Conservation (phyloP, 2,329 filamentous ascomycete species). For the Parasarocladium wereldwijsianum region DNA sequence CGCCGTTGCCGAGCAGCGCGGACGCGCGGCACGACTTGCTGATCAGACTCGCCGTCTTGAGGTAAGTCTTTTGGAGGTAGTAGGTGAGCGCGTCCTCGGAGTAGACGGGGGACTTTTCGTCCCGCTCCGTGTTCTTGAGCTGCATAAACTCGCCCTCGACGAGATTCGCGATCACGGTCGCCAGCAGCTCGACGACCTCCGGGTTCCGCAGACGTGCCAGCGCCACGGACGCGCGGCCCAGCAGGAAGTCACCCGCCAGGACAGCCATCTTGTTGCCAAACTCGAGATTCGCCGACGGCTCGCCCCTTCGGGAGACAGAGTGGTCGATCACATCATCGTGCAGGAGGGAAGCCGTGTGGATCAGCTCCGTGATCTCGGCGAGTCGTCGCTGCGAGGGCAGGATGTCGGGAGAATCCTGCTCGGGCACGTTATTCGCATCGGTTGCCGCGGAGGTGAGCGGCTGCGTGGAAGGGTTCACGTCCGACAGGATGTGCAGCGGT, state of each 20-base stretch:
- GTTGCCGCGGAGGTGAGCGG: slow-evolving; percentile 24
- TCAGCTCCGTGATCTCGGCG: slow-evolving; percentile 93
- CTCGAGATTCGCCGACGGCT: slow-evolving; percentile 79
- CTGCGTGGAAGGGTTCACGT: slow-evolving; percentile 58
- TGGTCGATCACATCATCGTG: slow-evolving; percentile 98
- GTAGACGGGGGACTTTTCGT: slow-evolving; percentile 73
- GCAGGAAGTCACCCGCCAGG: slow-evolving; percentile 86
- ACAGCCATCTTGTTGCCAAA: slow-evolving; percentile 99
- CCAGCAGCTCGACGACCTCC: slow-evolving; percentile 86
- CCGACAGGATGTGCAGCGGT: slow-evolving; percentile 47
- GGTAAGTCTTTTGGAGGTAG: slow-evolving; percentile 95
- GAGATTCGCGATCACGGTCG: slow-evolving; percentile 92
- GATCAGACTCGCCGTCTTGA: slow-evolving; percentile 92
- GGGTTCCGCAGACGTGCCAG: slow-evolving; percentile 80
- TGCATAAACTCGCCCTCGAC: slow-evolving; percentile 99
- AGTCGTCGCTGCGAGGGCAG: slow-evolving; percentile 85
- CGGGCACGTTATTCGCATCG: slow-evolving; percentile 14
- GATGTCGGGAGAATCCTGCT: slow-evolving; percentile 43
- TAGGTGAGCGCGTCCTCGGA: slow-evolving; percentile 82
- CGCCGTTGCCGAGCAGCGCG: slow-evolving; percentile 67
- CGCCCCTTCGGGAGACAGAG: slow-evolving; percentile 68
- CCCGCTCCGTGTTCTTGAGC: slow-evolving; percentile 83
- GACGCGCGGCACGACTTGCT: slow-evolving; percentile 90
- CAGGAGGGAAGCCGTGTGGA: slow-evolving; percentile 89
- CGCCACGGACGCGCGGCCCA: slow-evolving; percentile 85